phyloP scores from a whole-genome alignment of 768 basidiomycete species.

The Amanita molliuscula region DNA sequence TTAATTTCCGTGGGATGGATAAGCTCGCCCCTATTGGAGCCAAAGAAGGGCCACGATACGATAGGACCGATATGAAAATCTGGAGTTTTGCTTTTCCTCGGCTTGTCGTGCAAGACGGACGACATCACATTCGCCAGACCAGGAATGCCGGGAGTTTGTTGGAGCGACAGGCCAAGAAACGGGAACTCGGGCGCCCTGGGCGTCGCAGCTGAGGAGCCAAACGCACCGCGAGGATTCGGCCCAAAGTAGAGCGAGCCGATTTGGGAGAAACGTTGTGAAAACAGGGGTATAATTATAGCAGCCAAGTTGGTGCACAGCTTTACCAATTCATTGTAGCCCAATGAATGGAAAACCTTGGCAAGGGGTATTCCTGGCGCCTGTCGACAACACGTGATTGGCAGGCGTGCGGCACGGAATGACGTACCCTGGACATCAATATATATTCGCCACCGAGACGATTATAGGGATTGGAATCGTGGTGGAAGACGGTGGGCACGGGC shows the following conservation, averaged over 20 bases:
- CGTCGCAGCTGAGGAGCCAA: slow-evolving; percentile 23
- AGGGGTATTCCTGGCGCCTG: slow-evolving; percentile 72
- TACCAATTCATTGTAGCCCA: slow-evolving; percentile 55
- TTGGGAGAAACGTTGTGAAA: slow-evolving; percentile 64
- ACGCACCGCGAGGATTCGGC: slow-evolving; percentile 23
- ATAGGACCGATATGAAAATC: slow-evolving; percentile 68
- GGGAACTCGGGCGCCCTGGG: slow-evolving; percentile 35
- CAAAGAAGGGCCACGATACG: slow-evolving; percentile 88
- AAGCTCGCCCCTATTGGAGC: slow-evolving; percentile 69
- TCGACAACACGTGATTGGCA: slow-evolving; percentile 7
- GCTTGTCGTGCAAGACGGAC: slow-evolving; percentile 12
- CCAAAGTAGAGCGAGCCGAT: slow-evolving; percentile 70
- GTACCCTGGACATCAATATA: slow-evolving; percentile 79
- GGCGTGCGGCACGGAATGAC: slow-evolving; percentile 11
- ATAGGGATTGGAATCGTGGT: slow-evolving; percentile 75
- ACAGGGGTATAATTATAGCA: slow-evolving; percentile 57
- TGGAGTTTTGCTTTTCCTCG: slow-evolving; percentile 11
- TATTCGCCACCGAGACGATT: slow-evolving; percentile 81
- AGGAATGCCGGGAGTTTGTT: slow-evolving; percentile 14
- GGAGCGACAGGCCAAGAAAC: slow-evolving; percentile 25
- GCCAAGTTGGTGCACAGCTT: slow-evolving; percentile 62
- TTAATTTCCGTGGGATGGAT: slow-evolving; percentile 57
- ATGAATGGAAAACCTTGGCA: slow-evolving; percentile 57
- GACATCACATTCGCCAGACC: slow-evolving; percentile 17
- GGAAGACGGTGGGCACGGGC: slow-evolving; percentile 67